Evolutionary conservation across 768 basidiomycete genomes (phyloP).

Genomic region (Termitomyces sp.): DNA sequence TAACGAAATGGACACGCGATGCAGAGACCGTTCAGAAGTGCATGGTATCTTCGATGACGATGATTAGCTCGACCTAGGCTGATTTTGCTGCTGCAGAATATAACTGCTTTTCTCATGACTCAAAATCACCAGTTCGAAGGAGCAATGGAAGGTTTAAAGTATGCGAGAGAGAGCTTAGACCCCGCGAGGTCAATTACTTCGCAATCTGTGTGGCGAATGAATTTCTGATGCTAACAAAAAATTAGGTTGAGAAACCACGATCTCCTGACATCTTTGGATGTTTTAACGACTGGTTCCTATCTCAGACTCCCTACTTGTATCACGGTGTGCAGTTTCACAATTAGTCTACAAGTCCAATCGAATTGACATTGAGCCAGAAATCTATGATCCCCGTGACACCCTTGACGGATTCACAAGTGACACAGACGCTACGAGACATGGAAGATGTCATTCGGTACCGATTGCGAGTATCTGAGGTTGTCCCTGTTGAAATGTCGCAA

Average conservation of each 20-base stretch:
- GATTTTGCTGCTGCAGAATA: constrained; percentile 51
- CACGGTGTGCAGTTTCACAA: constrained; percentile 47
- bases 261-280: constrained; percentile 85
- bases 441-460: constrained; percentile 79
- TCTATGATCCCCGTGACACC: constrained; percentile 60
- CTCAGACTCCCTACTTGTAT: constrained; percentile 76
- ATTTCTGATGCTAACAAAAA: not conserved
- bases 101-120: constrained; percentile 81
- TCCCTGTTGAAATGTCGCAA: constrained; percentile 78
- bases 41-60: constrained; percentile 50
- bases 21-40: constrained; percentile 82
- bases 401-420: constrained; percentile 63
- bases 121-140: constrained; percentile 84
- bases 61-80: not conserved
- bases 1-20: constrained; percentile 85
- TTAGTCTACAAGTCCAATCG: constrained; percentile 5
- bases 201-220: not conserved
- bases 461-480: constrained; percentile 71
- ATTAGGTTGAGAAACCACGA: constrained; percentile 85
- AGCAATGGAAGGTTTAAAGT: constrained; percentile 58
- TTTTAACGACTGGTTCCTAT: constrained; percentile 86
- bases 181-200: constrained; percentile 61
- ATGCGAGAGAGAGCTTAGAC: constrained; percentile 67
- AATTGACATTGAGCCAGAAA: constrained; percentile 47
- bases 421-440: constrained; percentile 64